Evolutionary conservation across 495 filamentous ascomycete species (phyloP).

Genomic region (Beverwykella pulmonaria): DNA sequence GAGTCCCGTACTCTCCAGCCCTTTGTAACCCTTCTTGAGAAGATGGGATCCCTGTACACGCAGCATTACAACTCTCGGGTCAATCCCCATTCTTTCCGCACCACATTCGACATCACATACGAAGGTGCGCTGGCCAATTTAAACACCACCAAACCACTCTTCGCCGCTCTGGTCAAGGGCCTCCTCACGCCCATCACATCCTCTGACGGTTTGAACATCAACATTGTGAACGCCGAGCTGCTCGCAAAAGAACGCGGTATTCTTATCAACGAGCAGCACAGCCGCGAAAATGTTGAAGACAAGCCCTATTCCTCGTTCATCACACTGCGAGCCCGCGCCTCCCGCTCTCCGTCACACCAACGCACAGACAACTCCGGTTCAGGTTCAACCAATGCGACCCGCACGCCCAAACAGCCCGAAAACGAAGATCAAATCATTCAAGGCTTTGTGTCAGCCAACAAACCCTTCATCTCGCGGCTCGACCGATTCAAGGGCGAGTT

Average conservation of each 20-base stretch:
- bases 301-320: conserved; percentile 63
- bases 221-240: conserved; percentile 73
- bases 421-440: conserved; percentile 60
- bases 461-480: conserved; percentile 64
- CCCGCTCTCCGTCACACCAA: conserved; percentile 44
- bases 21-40: conserved; percentile 68
- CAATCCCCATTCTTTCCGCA: conserved; percentile 45
- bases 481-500: conserved; percentile 67
- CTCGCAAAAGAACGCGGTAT: conserved; percentile 70
- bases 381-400: conserved; percentile 31
- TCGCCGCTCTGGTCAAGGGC: conserved; percentile 70
- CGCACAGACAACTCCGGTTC: conserved; percentile 42
- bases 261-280: conserved; percentile 65
- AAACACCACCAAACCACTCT: conserved; percentile 68
- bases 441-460: conserved; percentile 63
- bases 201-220: conserved; percentile 63
- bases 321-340: conserved; percentile 56
- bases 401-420: conserved; percentile 27
- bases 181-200: conserved; percentile 62
- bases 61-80: conserved; percentile 61
- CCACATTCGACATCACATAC: conserved; percentile 70
- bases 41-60: conserved; percentile 70
- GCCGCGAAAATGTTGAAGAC: conserved; percentile 52
- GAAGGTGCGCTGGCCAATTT: conserved; percentile 65
- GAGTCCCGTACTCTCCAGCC: conserved; percentile 71